phyloP scores from a whole-genome alignment of 352 stramenopile species.

The Phytophthora constricta region DNA sequence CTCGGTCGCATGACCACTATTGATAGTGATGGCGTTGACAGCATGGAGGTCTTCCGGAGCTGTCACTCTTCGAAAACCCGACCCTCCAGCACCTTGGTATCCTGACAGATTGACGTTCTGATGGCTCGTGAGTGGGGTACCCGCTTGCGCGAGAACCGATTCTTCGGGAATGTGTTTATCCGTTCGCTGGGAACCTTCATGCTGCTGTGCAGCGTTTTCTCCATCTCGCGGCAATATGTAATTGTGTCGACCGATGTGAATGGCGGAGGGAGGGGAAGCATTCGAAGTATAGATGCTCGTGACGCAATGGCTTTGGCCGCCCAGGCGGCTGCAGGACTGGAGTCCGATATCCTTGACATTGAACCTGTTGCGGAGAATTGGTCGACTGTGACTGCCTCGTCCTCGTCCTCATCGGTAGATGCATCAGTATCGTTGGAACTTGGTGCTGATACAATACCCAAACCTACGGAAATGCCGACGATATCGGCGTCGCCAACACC shows the following conservation, averaged over 20 bases:
- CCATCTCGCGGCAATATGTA: slow-evolving; percentile 33
- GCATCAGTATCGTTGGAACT: background rate
- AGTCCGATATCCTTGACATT: slow-evolving; percentile 1
- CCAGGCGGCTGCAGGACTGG: slow-evolving; percentile 7
- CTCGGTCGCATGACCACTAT: slow-evolving; percentile 27
- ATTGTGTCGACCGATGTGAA: slow-evolving; percentile 17
- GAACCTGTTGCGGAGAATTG: slow-evolving; percentile 3
- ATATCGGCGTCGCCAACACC: background rate
- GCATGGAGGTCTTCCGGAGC: background rate
- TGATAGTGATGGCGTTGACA: slow-evolving; percentile 17
- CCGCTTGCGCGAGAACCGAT: slow-evolving; percentile 40
- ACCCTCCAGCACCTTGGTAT: slow-evolving; percentile 28
- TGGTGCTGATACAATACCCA: background rate
- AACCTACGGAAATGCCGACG: slow-evolving; percentile 2
- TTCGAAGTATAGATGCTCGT: slow-evolving; percentile 9
- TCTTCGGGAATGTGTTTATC: slow-evolving; percentile 50
- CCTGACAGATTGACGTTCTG: slow-evolving; percentile 27
- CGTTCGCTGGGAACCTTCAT: slow-evolving; percentile 32
- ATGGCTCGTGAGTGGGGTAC: slow-evolving; percentile 14
- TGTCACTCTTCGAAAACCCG: slow-evolving; percentile 25
- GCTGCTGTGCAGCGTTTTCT: slow-evolving; percentile 37
- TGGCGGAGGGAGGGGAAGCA: slow-evolving; percentile 6
- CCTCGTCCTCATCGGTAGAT: slow-evolving; percentile 10
- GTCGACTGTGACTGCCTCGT: slow-evolving; percentile 6
- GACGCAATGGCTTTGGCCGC: slow-evolving; percentile 16